Percentiles rank a stretch among this genome's conserved stretches.
Evolutionary conservation across 768 basidiomycete genomes (phyloP).

Genomic region (Pholiota molesta): DNA sequence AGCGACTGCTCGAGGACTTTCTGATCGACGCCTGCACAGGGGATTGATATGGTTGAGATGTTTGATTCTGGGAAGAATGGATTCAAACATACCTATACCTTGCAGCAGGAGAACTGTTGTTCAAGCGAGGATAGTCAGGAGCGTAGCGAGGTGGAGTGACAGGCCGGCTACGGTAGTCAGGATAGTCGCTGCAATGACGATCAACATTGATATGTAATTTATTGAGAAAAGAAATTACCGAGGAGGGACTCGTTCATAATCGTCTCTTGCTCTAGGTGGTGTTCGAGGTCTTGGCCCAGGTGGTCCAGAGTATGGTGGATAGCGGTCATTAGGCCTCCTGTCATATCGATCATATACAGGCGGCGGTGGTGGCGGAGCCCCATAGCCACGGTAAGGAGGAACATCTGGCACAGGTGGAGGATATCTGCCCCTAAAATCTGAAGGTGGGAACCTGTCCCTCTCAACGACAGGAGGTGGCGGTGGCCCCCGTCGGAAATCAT

Average conservation of each 20-base stretch:
- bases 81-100: slow-evolving; percentile 45
- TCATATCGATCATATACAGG: slow-evolving; percentile 67
- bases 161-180: slow-evolving; percentile 58
- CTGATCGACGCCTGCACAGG: slow-evolving; percentile 63
- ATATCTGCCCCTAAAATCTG: slow-evolving; percentile 63
- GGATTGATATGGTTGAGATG: background rate
- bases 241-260: slow-evolving; percentile 60
- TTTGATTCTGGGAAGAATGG: background rate
- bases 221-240: slow-evolving; percentile 42
- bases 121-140: slow-evolving; percentile 54
- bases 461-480: slow-evolving; percentile 41
- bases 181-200: slow-evolving; percentile 51
- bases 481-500: slow-evolving; percentile 62
- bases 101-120: slow-evolving; percentile 43
- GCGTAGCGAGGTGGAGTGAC: slow-evolving; percentile 54
- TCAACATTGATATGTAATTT: background rate
- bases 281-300: slow-evolving; percentile 59
- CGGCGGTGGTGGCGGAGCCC: slow-evolving; percentile 42
- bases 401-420: slow-evolving; percentile 55
- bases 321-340: slow-evolving; percentile 55
- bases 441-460: slow-evolving; percentile 55
- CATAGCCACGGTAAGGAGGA: slow-evolving; percentile 53
- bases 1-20: slow-evolving; percentile 62
- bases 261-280: slow-evolving; percentile 63
- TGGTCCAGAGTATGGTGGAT: slow-evolving; percentile 47